A percentile compares a stretch with the other conserved stretches of the same genome.
These are phyloP conservation scores for Penicillium sp. DNA, from an alignment of 2,329 filamentous ascomycete genomes.

Conservation along the genomic window DNA sequence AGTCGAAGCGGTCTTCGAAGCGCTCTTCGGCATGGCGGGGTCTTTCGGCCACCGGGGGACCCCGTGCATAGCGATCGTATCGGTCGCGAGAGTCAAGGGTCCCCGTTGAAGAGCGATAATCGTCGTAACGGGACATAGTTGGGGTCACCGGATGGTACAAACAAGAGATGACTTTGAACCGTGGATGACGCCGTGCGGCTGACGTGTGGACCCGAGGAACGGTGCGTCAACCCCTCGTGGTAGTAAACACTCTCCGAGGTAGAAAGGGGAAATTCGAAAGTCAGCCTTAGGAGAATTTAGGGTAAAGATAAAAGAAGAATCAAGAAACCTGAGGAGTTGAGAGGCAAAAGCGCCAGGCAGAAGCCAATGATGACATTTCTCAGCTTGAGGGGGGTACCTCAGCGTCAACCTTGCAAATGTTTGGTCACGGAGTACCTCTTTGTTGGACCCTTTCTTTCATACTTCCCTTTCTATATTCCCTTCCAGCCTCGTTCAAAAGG, in stretches of 20 bases:
- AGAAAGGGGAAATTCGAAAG: slow-evolving; percentile 5
- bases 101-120: slow-evolving; percentile 38
- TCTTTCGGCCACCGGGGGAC: slow-evolving; percentile 37
- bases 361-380: slow-evolving; percentile 20
- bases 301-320: not conserved
- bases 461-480: too few relatives aligned
- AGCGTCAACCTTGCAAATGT: too few relatives aligned
- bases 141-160: slow-evolving; percentile 8
- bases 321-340: not conserved
- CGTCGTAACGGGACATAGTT: slow-evolving; percentile 40
- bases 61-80: slow-evolving; percentile 41
- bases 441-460: too few relatives aligned
- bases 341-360: slow-evolving; percentile 19
- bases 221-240: not conserved
- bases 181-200: slow-evolving; percentile 39
- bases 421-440: too few relatives aligned
- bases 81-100: slow-evolving; percentile 43
- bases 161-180: slow-evolving; percentile 24
- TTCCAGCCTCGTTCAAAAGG: too few relatives aligned
- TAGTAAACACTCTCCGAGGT: not conserved
- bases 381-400: too few relatives aligned
- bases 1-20: slow-evolving; percentile 31
- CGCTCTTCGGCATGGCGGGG: slow-evolving; percentile 35
- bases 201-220: slow-evolving; percentile 29
- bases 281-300: slow-evolving; percentile 16